Evolutionary conservation across 768 basidiomycete genomes (phyloP), one percentile per base, ranked within the genome.

Genomic region (Grammothele lineata): DNA sequence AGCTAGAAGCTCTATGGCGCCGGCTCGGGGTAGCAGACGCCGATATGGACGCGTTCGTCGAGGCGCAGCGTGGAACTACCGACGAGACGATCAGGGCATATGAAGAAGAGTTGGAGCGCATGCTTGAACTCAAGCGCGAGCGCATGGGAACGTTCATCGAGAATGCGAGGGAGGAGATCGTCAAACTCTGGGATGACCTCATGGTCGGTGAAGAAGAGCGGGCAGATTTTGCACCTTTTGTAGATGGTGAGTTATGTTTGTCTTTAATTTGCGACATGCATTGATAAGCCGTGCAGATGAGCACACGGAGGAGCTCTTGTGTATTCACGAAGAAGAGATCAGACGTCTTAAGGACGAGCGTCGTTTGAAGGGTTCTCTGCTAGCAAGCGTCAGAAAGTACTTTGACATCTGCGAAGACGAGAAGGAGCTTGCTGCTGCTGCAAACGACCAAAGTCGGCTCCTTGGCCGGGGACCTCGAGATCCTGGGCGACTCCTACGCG

Each of bases 21-120:
- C 70, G 93, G 46, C 74, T 98, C 48, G 93, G 91, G 12, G 82
- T 95, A 4, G 64, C 75, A 0, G 88, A 93, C 39, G 67, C 65
- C 0, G 85, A 85, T 37, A 92, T 93, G 80, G 92, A 98, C 57
- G 80, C 76, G n/a, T 99, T 99, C 59, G 87, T 97, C 0, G 92
- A 97, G 49, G 74, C 73, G 14, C 75, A 95, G 62, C 73, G 88
- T 23, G 95, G 95, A 3, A 86, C 83, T 57, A 90, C 87, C 2
- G 81, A 85, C 25, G 80, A 78, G 17, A 82, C 80, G 1, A 77
- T 97, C 21, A 72, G 69, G 53, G 85, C 87, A 59, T 99, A 99
- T 57, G 87, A 94, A 57, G 80, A 80, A 42, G 96, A 99, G 65
- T 70, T 95, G 37, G 88, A 88, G 51, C 76, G 94, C 44, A 94